Conservation (phyloP, 2,329 filamentous ascomycete species). For the Thielaviopsis cerberus region DNA sequence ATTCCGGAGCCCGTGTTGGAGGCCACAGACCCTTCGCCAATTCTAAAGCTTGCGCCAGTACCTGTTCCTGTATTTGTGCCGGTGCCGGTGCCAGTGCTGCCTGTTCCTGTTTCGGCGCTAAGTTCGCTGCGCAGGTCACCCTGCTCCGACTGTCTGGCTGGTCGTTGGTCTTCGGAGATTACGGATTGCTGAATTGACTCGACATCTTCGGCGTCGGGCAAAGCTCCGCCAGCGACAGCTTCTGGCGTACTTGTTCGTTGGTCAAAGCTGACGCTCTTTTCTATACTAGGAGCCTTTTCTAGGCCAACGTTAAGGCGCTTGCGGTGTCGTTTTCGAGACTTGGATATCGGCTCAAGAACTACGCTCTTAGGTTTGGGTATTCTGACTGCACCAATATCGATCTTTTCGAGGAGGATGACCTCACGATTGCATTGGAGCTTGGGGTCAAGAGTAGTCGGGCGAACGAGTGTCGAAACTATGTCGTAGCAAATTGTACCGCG, state of each 20-base stretch:
- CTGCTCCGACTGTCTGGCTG: slow-evolving; percentile 15
- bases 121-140: slow-evolving; percentile 47
- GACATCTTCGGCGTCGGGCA: slow-evolving; percentile 15
- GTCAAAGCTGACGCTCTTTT: slow-evolving; percentile 5
- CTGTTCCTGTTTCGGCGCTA: slow-evolving; percentile 44
- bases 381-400: slow-evolving; percentile 63
- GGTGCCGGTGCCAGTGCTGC: slow-evolving; percentile 11
- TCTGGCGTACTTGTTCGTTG: slow-evolving; percentile 15
- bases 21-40: background rate
- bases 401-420: slow-evolving; percentile 58
- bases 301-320: slow-evolving; percentile 4
- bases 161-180: slow-evolving; percentile 23
- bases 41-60: background rate
- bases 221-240: slow-evolving; percentile 18
- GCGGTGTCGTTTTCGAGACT: slow-evolving; percentile 33
- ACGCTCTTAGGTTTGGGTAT: slow-evolving; percentile 66
- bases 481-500: slow-evolving; percentile 83
- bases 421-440: slow-evolving; percentile 65
- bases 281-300: background rate
- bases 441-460: slow-evolving; percentile 69
- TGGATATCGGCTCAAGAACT: slow-evolving; percentile 72
- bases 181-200: slow-evolving; percentile 22
- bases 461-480: slow-evolving; percentile 73
- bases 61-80: slow-evolving; percentile 1
- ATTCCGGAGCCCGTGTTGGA: slow-evolving; percentile 6